Evolutionary conservation across 441 rosid species (phyloP).

Genomic region (Erysimum pusillum): DNA sequence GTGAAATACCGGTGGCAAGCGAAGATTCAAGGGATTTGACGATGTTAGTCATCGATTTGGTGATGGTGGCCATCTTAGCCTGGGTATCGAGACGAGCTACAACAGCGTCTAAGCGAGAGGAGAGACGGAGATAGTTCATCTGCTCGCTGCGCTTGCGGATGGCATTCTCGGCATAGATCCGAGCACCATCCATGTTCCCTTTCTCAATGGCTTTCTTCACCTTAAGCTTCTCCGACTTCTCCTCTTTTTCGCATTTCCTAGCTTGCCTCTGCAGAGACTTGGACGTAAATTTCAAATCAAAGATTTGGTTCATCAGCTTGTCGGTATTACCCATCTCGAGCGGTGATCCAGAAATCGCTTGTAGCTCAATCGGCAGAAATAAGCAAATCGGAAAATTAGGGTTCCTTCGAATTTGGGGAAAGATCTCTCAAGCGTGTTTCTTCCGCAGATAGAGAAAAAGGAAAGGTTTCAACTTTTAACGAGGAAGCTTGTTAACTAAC

Average conservation of each 20-base stretch:
- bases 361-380: background rate
- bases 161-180: conserved; percentile 94
- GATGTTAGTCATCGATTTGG: conserved; percentile 81
- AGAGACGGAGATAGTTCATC: conserved; percentile 91
- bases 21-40: conserved; percentile 93
- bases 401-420: conserved; percentile 23
- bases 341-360: background rate
- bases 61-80: conserved; percentile 92
- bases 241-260: conserved; percentile 50
- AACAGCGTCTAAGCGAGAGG: conserved; percentile 93
- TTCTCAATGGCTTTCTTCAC: conserved; percentile 93
- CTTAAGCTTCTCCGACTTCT: conserved; percentile 70
- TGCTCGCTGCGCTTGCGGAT: conserved; percentile 95
- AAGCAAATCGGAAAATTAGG: conserved; percentile 25
- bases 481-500: background rate
- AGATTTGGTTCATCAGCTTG: conserved; percentile 90
- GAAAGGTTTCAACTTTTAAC: background rate
- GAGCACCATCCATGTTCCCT: conserved; percentile 91
- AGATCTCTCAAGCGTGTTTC: conserved; percentile 20
- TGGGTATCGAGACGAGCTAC: conserved; percentile 95
- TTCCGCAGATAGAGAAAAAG: background rate
- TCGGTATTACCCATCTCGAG: conserved; percentile 88
- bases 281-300: conserved; percentile 89
- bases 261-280: conserved; percentile 87
- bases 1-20: conserved; percentile 71